Percentiles rank a stretch among this genome's conserved stretches.
phyloP scores from a whole-genome alignment of 345 rosid species.

The Citrus inodora region DNA sequence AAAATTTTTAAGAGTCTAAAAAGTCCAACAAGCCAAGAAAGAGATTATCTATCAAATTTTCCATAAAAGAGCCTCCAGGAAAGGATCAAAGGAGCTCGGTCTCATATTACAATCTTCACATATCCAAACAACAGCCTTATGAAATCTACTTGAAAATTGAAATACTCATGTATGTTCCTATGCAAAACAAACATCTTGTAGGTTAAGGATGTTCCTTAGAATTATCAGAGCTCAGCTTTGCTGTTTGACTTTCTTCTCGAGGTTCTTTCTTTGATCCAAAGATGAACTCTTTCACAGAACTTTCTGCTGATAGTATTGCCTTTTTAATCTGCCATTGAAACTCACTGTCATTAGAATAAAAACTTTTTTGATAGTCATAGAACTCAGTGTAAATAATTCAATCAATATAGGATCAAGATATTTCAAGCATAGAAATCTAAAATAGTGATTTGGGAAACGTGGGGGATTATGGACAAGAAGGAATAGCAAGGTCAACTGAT shows the following conservation, averaged over 20 bases:
- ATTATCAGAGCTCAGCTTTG: conserved; percentile 17
- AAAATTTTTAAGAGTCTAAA: no score
- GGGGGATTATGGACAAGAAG: not conserved
- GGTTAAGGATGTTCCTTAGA: conserved; percentile 22
- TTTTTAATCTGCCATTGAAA: conserved; percentile 56
- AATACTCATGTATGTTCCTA: not conserved
- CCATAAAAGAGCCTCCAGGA: not conserved
- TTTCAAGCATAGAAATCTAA: not conserved
- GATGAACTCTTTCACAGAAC: conserved; percentile 51
- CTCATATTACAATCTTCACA: not conserved
- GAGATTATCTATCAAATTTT: not conserved
- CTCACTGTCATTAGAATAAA: not conserved
- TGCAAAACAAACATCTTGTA: not conserved
- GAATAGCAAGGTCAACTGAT: not conserved
- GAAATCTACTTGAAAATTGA: no score
- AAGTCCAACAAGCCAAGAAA: no score
- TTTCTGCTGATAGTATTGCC: conserved; percentile 55
- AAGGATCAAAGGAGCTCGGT: not conserved
- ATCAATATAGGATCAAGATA: not conserved
- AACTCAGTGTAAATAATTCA: not conserved
- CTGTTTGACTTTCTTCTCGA: conserved; percentile 14
- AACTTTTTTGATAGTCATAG: not conserved
- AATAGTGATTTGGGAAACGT: not conserved
- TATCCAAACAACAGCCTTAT: no score
- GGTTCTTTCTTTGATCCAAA: conserved; percentile 48